Evolutionary conservation across 306 rosid genomes (phyloP), one percentile per base, ranked within the genome.

Genomic region (Cicer arietinum): DNA sequence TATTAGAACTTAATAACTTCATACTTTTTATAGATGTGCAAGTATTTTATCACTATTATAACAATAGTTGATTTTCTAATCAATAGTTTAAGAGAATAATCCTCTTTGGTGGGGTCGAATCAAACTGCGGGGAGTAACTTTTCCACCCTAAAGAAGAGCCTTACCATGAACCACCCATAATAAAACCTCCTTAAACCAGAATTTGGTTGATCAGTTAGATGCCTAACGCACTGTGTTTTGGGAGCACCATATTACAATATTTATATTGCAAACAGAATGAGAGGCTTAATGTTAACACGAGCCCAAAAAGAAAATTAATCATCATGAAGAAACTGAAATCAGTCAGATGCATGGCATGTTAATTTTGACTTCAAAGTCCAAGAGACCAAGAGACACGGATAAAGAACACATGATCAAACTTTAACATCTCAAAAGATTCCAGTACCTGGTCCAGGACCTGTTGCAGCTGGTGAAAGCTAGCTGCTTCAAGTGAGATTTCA

Each of bases 371-470:
- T 53, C 64, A 67, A 25, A 63, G 74, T 30, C 41, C 71, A 79
- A 74, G 77, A 51, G 76, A 59, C 41, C 71, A 79, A 74, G 74
- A 51, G 76, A 59, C 56, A 53, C 2, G 6, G 11, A 12, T 12
- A 42, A 70, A 42, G 6, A 63, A 66, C 17, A 46, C 67, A 73
- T 41, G 37, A 73, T 54, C 16, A 42, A 77, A 56, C 17, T 22
- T 46, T 7, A 25, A 69, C 16, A 70, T 59, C 35, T 11, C 46
- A 68, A 17, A 59, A 59, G 22, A 65, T 56, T 74, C 62, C 73
- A 65, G 17, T 88, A 92, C 97, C 97, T 92, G 91, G 50, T 85
- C 93, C 84, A 82, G 82, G 67, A 87, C 86, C 69, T 81, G 87
- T 77, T 90, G 97, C 77, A 92, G 89, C 80, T 86, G 93, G 81